These are phyloP conservation scores for Cetradonia linearis DNA, from an alignment of 495 filamentous ascomycete genomes.

Conservation along the genomic window DNA sequence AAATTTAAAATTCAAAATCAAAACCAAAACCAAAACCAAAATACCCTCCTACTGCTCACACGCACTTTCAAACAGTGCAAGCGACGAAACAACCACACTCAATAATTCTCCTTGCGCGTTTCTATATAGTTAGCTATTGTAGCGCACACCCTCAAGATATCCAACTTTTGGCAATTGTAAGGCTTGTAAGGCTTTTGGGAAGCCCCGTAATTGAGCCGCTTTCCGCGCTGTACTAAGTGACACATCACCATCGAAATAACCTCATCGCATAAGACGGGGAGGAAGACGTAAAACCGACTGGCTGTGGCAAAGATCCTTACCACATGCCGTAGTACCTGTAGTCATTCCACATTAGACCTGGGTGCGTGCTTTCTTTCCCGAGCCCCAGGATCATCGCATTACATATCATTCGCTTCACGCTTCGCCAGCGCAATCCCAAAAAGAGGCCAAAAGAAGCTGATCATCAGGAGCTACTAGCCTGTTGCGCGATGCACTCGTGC, in stretches of 20 bases:
- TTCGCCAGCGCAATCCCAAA: background rate
- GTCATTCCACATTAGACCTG: background rate
- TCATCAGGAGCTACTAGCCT: background rate
- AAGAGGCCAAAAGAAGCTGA: constrained; percentile 9
- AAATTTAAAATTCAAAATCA: no score
- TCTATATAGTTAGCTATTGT: background rate
- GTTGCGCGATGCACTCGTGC: background rate
- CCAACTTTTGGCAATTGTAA: background rate
- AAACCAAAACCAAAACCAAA: background rate
- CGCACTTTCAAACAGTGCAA: background rate
- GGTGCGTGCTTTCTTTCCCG: constrained; percentile 11
- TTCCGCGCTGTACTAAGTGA: background rate
- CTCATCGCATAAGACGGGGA: constrained; percentile 5
- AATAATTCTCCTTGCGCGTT: background rate
- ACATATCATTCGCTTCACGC: background rate
- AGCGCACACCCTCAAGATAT: background rate
- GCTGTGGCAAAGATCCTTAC: constrained; percentile 3
- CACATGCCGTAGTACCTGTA: background rate
- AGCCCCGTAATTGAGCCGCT: constrained; percentile 3
- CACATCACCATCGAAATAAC: constrained; percentile 1
- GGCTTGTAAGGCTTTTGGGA: background rate
- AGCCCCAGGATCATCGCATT: background rate
- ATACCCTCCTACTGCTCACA: background rate
- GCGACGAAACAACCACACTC: background rate
- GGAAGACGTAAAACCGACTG: background rate